Base-by-base conservation (phyloP, 345 rosid genomes). In the Physaria fendleri region DNA sequence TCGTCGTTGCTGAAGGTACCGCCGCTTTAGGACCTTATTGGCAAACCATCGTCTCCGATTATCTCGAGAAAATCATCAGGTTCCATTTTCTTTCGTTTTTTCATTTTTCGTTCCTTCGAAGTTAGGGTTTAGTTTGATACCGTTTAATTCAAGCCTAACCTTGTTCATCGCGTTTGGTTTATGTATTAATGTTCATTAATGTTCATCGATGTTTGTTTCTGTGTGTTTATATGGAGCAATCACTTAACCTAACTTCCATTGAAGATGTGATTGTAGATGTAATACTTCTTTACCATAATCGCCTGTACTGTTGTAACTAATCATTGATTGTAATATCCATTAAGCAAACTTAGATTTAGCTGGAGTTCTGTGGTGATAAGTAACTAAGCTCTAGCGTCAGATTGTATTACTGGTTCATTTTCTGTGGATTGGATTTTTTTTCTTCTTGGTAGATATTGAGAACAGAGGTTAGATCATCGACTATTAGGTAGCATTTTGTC, bases 1-100 rank as follows among this genome's bases (percentile, higher is more conserved):
- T 87, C 79, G 84, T 93, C 37, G 95, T 81, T 54, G 78, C 88
- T 9, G 99, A 93, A 81, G 88, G 90, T 32, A 89, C 97, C 4
- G 95, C 95, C 0, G 95, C 97, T 33, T 69, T 93, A 82, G 99
- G 97, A 6, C 91, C 94, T 25, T 82, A 75, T 78, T 93, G 99
- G 97, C 71, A 76, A 1, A 65, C 78, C 57, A 64, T 93, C 16
- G 61, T 86, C 45, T 79, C 87, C 35, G 95, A 93, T 72, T 93
- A 93, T 69, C 84, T 93, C 32, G 89, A 86, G 16, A 93, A 93
- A 77, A 93, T 89, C 9, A 78, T 93, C 76, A 81, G 95, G 97
- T 87, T 28, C n/a, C 41, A n/a, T n/a, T n/a, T n/a, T n/a, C n/a
- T n/a, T n/a, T n/a, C n/a, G n/a, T n/a, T n/a, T n/a, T n/a, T n/a